These are phyloP conservation scores for Plasmopara muralis DNA, from an alignment of 352 stramenopile species.

Conservation along the genomic window DNA sequence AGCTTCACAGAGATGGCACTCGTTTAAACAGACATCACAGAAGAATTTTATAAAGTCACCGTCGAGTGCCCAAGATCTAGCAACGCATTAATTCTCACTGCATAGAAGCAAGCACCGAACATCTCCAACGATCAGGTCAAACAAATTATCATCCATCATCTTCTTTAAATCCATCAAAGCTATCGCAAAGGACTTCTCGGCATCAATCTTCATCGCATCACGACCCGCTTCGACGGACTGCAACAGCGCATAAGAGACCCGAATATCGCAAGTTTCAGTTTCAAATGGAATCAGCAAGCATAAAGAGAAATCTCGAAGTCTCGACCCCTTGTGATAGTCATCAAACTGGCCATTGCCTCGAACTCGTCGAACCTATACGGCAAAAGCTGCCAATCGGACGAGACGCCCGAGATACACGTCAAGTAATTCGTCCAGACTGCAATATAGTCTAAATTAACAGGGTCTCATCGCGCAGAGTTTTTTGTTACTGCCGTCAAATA, in stretches of 20 bases:
- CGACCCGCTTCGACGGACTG: too few species aligned
- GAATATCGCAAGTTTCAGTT: background rate
- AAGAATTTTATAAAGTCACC: slow-evolving; percentile 20
- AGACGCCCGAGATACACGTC: too few species aligned
- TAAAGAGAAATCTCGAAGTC: slow-evolving; percentile 23
- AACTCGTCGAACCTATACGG: background rate
- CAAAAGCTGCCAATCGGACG: slow-evolving; percentile 10
- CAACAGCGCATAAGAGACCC: slow-evolving; percentile 11
- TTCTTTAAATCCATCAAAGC: slow-evolving; percentile 1
- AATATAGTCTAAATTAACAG: background rate
- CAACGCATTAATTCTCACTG: slow-evolving; percentile 29
- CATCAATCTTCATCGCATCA: background rate
- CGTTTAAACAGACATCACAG: slow-evolving; percentile 6
- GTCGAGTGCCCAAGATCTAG: slow-evolving; percentile 17
- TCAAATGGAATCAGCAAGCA: slow-evolving; percentile 19
- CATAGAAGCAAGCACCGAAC: slow-evolving; percentile 35
- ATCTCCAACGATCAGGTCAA: slow-evolving; percentile 9
- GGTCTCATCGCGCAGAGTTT: background rate
- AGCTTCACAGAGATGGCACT: slow-evolving; percentile 9
- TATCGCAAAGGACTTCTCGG: background rate
- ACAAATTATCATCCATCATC: slow-evolving; percentile 6
- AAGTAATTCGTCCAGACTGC: slow-evolving; percentile 6
- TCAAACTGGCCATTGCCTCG: slow-evolving; percentile 10
- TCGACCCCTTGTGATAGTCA: slow-evolving; percentile 14
- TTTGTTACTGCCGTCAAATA: slow-evolving; percentile 6